Conservation (phyloP, 768 basidiomycete species). For the Mycena capillaripes region DNA sequence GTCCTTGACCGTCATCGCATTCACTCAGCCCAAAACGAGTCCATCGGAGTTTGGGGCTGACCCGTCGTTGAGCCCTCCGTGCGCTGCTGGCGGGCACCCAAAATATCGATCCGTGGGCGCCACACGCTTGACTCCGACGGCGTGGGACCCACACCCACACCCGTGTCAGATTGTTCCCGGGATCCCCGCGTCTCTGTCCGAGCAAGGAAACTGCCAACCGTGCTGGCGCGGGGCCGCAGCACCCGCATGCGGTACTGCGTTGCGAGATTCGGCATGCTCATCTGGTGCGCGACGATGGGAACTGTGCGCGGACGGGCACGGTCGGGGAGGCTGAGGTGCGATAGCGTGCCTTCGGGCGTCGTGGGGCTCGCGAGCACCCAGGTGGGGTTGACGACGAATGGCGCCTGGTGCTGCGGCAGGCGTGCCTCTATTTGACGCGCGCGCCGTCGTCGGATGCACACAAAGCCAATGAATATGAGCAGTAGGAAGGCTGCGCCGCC, state of each 20-base stretch:
- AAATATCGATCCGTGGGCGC: constrained; percentile 29
- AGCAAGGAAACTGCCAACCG: constrained; percentile 3
- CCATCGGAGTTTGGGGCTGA: background rate
- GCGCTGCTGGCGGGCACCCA: constrained; percentile 10
- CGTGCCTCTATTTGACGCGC: background rate
- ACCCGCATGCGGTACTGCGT: constrained; percentile 22
- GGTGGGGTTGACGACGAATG: constrained; percentile 34
- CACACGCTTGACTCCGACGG: constrained; percentile 24
- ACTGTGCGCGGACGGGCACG: constrained; percentile 28
- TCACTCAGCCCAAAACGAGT: constrained; percentile 27
- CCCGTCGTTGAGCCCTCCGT: background rate
- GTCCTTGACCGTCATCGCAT: background rate
- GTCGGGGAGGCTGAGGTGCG: constrained; percentile 33
- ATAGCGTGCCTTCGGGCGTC: constrained; percentile 1
- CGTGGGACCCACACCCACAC: background rate
- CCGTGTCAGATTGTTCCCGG: background rate
- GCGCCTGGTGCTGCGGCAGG: constrained; percentile 18
- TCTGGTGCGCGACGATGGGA: constrained; percentile 15
- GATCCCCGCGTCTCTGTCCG: constrained; percentile 11
- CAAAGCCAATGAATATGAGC: background rate
- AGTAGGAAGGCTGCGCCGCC: constrained; percentile 23
- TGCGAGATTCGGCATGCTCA: constrained; percentile 28
- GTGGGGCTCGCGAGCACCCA: constrained; percentile 27
- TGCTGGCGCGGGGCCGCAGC: constrained; percentile 30
- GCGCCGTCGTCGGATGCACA: constrained; percentile 16